Base-by-base conservation (phyloP, 495 filamentous ascomycete species). In the Talaromyces proteolyticus region DNA sequence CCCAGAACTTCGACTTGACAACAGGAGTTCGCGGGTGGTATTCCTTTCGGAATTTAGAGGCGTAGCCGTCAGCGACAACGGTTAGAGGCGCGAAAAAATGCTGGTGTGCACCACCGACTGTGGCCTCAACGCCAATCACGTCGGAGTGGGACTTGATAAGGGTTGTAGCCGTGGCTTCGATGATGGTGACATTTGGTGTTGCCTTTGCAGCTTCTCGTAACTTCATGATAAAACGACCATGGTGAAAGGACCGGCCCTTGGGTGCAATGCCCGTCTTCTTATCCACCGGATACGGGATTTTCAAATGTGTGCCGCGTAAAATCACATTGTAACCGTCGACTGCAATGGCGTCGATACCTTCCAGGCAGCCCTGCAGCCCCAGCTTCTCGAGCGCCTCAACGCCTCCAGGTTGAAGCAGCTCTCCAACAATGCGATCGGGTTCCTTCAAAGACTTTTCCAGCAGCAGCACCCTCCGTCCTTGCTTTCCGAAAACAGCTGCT, bases 371-470 rank as follows among this genome's bases (percentile, higher is more conserved):
- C 40, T 65, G 65, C 45, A 98, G 66, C 6, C 94, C 94, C 46
- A 98, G 70, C 55, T 85, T 81, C 58, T 85, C 76, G 53, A 98
- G 74, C 17, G 94, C 91, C 39, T 75, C 68, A 36, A 95, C 84
- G 38, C 93, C 93, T 24, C 93, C 93, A 3, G 93, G 93, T 64
- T 98, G 93, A 60, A 98, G 69, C 51, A 98, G 69, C 72, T 98
- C 93, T 48, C 93, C 93, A 18, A 98, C 91, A 58, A 98, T 98
- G 49, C 93, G 84, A 72, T 97, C 89, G 11, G 93, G 93, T 70
- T 96, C 88, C 68, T 92, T 91, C 64, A 96, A 72, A 66, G 85
- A 92, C 54, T 76, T 75, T 68, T 98, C 93, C 18, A 98, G 79
- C 44, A 98, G 71, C n/a, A 95, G 78, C 14, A 98, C 91, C 61